Conservation (phyloP, 495 filamentous ascomycete species). For the Aspergillus egyptiacus region DNA sequence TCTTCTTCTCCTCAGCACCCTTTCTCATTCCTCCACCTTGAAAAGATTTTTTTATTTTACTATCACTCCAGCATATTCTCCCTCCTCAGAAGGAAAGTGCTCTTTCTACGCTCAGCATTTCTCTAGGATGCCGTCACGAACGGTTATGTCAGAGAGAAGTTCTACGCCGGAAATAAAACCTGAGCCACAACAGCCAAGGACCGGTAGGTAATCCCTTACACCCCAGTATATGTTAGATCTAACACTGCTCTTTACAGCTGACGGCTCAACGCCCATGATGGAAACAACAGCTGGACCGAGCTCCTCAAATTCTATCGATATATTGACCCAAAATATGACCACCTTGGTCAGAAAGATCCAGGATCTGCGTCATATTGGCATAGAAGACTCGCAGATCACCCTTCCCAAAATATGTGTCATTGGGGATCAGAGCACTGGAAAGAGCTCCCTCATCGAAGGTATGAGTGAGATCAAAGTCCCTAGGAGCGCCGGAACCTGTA, state of each 20-base stretch:
- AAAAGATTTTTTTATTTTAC: too few species aligned
- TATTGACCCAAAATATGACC: slow-evolving; percentile 36
- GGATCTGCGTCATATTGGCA: slow-evolving; percentile 40
- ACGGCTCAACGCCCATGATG: slow-evolving; percentile 4
- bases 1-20: background rate
- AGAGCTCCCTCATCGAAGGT: slow-evolving; percentile 73
- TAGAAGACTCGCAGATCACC: slow-evolving; percentile 51
- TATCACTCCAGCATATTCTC: too few species aligned
- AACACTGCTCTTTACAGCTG: background rate
- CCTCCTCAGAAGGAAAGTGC: too few species aligned
- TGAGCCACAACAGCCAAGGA: background rate
- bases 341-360: slow-evolving; percentile 42
- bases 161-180: background rate
- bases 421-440: slow-evolving; percentile 77
- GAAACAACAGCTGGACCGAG: background rate
- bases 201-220: background rate
- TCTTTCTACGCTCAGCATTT: too few species aligned
- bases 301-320: slow-evolving; percentile 21
- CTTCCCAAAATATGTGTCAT: slow-evolving; percentile 73
- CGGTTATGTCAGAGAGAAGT: too few species aligned
- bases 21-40: too few species aligned
- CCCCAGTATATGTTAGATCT: too few species aligned
- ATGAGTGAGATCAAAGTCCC: slow-evolving; percentile 75
- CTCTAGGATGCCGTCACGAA: too few species aligned
- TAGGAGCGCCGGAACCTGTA: slow-evolving; percentile 62